Evolutionary conservation across 2,329 filamentous ascomycete species (phyloP), one percentile per base, ranked within the genome.

Genomic region (Sclerotinia nivalis): DNA sequence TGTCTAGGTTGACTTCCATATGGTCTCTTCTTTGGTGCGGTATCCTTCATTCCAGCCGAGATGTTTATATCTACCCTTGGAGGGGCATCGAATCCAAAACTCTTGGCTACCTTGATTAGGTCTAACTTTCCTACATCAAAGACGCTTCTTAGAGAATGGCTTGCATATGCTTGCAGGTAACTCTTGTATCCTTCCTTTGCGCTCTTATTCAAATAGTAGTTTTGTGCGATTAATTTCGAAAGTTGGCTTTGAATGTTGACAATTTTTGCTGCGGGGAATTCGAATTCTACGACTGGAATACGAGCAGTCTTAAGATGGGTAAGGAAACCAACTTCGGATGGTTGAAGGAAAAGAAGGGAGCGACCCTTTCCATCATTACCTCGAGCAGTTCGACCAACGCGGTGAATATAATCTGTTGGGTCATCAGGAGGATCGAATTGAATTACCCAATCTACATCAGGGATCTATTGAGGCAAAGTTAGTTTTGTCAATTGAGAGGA

Each of bases 391-490:
- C 96, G 93, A 75, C 96, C 96, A 22, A 98, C 96, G 71, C 96
- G 92, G 84, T 99, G 96, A 76, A 97, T 96, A 82, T 98, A 96
- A 80, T 96, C 92, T 75, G 91, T 86, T 31, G 93, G 91, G 79
- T 96, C 93, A 84, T 97, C 93, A 4, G 94, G 93, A 15, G 94
- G 95, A 76, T 97, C 96, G 77, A 96, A 97, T 81, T 98, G 94
- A 72, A 97, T 89, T 75, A 97, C 96, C 90, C 92, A 98, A 83
- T 98, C 95, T 56, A 98, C 95, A 31, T 92, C 90, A 0, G 95
- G 95, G 73, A 98, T 97, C 87, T 90, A 69, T 64, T 1, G 28
- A 9, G 12, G 1, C 18, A 49, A 31, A 0, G 22, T 59, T 67
- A 55, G 59, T 54, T 28, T 20, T 49, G 49, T 67, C 7, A 4